Base-by-base conservation (phyloP, 1,284 basidiomycete genomes). In the Malassezia japonica region DNA sequence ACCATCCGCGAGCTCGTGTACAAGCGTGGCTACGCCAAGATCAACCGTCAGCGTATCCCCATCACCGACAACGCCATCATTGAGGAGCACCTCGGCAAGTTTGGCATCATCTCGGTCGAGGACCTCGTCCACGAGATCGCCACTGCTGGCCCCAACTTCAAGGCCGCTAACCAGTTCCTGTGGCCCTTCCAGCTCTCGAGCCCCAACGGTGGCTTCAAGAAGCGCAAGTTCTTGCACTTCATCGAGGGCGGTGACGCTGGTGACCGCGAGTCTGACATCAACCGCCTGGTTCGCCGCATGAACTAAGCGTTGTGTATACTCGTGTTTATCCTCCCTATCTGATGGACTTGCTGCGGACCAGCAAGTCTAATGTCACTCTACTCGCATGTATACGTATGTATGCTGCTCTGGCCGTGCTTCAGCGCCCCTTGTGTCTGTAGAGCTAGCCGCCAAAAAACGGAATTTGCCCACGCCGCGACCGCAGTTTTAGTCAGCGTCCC, bases 131-230 rank as follows among this genome's bases (percentile, higher is more conserved):
- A 96, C 80, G 92, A 98, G 79, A 92, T 99, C 70, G 80, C 82
- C 77, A 92, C 87, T 56, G 83, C 83, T 60, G 94, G 92, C 71
- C 92, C 92, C 73, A 89, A 96, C 82, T 98, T 99, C 82, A 96
- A 96, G 81, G 88, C 92, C 80, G 86, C 82, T 48, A 67, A 76
- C 75, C 59, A 70, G 56, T 89, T 91, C 82, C 83, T 98, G 53
- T 96, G 92, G 90, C 90, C 94, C 25, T 96, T 99, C 83, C 96
- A 98, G 78, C 85, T 99, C 59, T 94, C 89, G 65, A 96, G 95
- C 83, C 91, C 94, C 55, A 96, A 82, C 70, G 92, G 94, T 66
- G 94, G 94, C 70, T 98, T 89, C 90, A 85, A 87, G 77, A 82
- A 81, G 73, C 82, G 89, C 75, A 98, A 98, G 80, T 92, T 96